A percentile compares a stretch with the other conserved stretches of the same genome.
These are phyloP conservation scores for Reutealis trisperma DNA, from an alignment of 345 rosid genomes.

Conservation along the genomic window DNA sequence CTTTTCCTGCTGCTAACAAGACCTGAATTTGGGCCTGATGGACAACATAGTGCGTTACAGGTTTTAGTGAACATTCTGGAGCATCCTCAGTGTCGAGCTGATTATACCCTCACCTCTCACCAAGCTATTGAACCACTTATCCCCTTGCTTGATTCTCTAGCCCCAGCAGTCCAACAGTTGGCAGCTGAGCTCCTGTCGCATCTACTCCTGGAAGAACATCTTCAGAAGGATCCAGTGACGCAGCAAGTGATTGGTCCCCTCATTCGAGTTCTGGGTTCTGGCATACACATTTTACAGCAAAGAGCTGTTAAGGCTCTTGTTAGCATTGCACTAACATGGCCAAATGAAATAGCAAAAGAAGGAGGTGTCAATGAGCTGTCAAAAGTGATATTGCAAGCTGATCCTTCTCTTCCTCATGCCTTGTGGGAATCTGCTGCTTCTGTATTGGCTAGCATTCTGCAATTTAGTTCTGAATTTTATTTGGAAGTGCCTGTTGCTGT, in stretches of 20 bases:
- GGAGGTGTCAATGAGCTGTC: slow-evolving; percentile 94
- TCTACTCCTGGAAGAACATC: slow-evolving; percentile 79
- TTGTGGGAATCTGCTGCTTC: slow-evolving; percentile 97
- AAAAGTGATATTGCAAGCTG: slow-evolving; percentile 89
- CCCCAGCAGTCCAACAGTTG: slow-evolving; percentile 93
- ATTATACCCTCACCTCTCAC: slow-evolving; percentile 69
- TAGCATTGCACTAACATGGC: slow-evolving; percentile 84
- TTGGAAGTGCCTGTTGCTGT: slow-evolving; percentile 97
- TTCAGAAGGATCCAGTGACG: slow-evolving; percentile 82
- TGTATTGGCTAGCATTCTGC: slow-evolving; percentile 80
- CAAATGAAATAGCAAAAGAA: slow-evolving; percentile 95
- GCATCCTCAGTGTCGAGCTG: slow-evolving; percentile 95
- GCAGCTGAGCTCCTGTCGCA: slow-evolving; percentile 99
- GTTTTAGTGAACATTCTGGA: slow-evolving; percentile 93
- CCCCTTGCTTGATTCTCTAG: slow-evolving; percentile 89
- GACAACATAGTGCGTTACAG: slow-evolving; percentile 93
- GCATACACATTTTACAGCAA: slow-evolving; percentile 89
- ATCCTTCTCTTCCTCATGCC: slow-evolving; percentile 87
- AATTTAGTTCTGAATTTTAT: slow-evolving; percentile 93
- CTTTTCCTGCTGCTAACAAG: slow-evolving; percentile 72
- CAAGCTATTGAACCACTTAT: slow-evolving; percentile 92
- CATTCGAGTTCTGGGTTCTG: slow-evolving; percentile 81
- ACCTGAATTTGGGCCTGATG: slow-evolving; percentile 88
- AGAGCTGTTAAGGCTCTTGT: slow-evolving; percentile 98
- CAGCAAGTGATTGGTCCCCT: slow-evolving; percentile 88